Evolutionary conservation across 345 rosid species (phyloP), one percentile per base, ranked within the genome.

Genomic region (Syzygium jambos): DNA sequence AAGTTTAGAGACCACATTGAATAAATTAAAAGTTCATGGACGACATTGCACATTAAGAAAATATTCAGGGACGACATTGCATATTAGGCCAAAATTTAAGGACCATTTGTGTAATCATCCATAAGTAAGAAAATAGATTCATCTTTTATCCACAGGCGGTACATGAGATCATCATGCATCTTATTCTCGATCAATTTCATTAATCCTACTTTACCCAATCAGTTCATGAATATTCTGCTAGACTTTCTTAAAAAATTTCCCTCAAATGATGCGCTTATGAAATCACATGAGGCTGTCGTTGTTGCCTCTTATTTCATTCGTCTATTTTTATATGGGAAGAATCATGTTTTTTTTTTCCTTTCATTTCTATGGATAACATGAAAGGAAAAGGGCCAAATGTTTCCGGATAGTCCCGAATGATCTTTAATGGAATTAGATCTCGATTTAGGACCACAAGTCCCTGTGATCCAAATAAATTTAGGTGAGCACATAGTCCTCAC

Each of bases 11-110:
- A 68, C 38, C 4, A 4, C 0, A 68, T 17, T 34, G 0, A 68
- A 68, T 5, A 68, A 15, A 34, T 68, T 30, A 3, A 29, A 65
- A 30, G 11, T 30, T 30, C 0, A 17, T 5, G 5, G 13, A 68
- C 7, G 43, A 30, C 4, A 3, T 21, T 55, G 4, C 4, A 21
- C 2, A 6, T 16, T 8, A 1, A 21, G 22, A 4, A 16, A 30
- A 30, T 15, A 7, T 68, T 30, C 9, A 0, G 3, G 3, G 11
- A 68, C 0, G 2, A 17, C 0, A 4, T 68, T 68, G 2, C 9
- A 68, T 0, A 4, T 30, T 30, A 27, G 5, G 3, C 9, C 19
- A 34, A 68, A 68, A 5, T 68, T 34, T 8, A 30, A 4, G 10
- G 1, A 30, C 41, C 13, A 16, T 68, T 0, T 7, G 1, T 4